Evolutionary conservation across 345 rosid species (phyloP).

Genomic region (Citrus inodora): DNA sequence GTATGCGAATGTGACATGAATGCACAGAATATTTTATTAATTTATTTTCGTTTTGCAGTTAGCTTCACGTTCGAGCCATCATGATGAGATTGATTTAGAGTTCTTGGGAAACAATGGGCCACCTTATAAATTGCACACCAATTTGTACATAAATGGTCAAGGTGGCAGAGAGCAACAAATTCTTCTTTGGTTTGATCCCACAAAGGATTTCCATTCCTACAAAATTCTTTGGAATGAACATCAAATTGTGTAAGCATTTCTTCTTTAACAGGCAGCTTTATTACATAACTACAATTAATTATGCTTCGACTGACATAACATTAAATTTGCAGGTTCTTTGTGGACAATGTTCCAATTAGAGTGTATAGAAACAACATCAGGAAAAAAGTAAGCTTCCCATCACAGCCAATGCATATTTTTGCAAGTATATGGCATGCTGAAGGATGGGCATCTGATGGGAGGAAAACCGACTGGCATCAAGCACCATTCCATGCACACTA

Average conservation of each 20-base stretch:
- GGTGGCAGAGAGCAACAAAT: conserved; percentile 19
- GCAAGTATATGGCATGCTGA: conserved; percentile 16
- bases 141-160: conserved; percentile 11
- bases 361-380: conserved; percentile 23
- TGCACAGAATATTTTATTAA: too few species aligned
- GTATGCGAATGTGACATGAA: too few species aligned
- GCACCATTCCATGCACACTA: conserved; percentile 37
- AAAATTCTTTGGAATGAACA: conserved; percentile 7
- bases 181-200: conserved; percentile 26
- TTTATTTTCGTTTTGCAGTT: too few species aligned
- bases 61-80: not conserved
- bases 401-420: conserved; percentile 30
- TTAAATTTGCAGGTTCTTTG: conserved; percentile 23
- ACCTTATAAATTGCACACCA: conserved; percentile 18
- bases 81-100: conserved; percentile 25
- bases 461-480: conserved; percentile 13
- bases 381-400: conserved; percentile 15
- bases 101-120: conserved; percentile 20
- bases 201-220: conserved; percentile 23
- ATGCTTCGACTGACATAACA: not conserved
- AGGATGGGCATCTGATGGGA: conserved; percentile 3
- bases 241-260: conserved; percentile 14
- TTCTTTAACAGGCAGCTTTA: too few species aligned
- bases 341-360: conserved; percentile 35
- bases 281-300: too few species aligned